These are phyloP conservation scores for Rhodotorula taiwanensis DNA, from an alignment of 768 basidiomycete genomes.

Conservation along the genomic window DNA sequence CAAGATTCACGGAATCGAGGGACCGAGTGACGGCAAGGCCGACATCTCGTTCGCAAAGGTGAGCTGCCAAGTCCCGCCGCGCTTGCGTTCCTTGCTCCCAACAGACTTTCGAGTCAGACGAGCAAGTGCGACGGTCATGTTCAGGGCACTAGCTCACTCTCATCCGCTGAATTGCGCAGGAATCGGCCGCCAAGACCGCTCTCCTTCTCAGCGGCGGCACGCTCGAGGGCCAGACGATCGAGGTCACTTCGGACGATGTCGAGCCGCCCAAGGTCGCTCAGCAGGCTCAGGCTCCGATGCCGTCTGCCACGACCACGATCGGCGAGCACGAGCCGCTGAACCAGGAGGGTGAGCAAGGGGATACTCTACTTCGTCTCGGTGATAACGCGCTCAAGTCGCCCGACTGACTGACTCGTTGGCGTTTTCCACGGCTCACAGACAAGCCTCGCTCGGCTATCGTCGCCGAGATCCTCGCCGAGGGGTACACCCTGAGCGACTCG, in stretches of 20 bases:
- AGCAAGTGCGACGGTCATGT: no score
- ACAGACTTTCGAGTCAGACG: no score
- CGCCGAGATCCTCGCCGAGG: slow-evolving; percentile 87
- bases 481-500: slow-evolving; percentile 71
- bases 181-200: slow-evolving; percentile 75
- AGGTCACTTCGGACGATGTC: slow-evolving; percentile 62
- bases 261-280: slow-evolving; percentile 40
- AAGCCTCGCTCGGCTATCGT: slow-evolving; percentile 71
- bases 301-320: slow-evolving; percentile 36
- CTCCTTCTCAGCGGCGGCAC: slow-evolving; percentile 60
- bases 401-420: no score
- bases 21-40: slow-evolving; percentile 52
- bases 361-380: not conserved
- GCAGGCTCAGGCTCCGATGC: slow-evolving; percentile 42
- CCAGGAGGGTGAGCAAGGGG: slow-evolving; percentile 36
- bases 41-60: slow-evolving; percentile 73
- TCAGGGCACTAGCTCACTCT: slow-evolving; percentile 32
- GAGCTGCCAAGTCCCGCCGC: not conserved
- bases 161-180: slow-evolving; percentile 25
- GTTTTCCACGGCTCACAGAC: slow-evolving; percentile 53
- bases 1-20: slow-evolving; percentile 52
- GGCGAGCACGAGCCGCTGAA: slow-evolving; percentile 36
- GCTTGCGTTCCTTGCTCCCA: not conserved
- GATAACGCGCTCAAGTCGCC: no score
- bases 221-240: slow-evolving; percentile 64